Percentiles rank a stretch among this genome's conserved stretches.
phyloP scores from a whole-genome alignment of 2,329 filamentous ascomycete species.

The Phaeosphaeria sp. region DNA sequence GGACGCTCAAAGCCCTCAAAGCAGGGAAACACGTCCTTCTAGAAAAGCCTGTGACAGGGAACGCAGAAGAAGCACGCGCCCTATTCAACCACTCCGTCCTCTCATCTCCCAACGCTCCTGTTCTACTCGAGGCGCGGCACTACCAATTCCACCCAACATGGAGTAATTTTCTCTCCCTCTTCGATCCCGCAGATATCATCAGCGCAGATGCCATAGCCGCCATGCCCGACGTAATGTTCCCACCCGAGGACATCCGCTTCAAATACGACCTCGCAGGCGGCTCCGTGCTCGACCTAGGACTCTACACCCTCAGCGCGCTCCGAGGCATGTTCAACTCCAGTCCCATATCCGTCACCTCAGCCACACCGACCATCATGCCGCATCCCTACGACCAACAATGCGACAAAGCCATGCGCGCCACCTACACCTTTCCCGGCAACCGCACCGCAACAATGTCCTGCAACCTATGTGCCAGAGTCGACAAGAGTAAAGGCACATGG shows the following conservation, averaged over 20 bases:
- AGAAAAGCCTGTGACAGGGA: slow-evolving; percentile 56
- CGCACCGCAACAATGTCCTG: slow-evolving; percentile 18
- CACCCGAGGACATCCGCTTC: slow-evolving; percentile 48
- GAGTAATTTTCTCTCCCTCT: slow-evolving; percentile 44
- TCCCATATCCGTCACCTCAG: slow-evolving; percentile 31
- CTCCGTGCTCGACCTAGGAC: slow-evolving; percentile 49
- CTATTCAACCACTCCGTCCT: slow-evolving; percentile 45
- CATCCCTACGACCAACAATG: slow-evolving; percentile 19
- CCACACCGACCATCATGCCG: slow-evolving; percentile 14
- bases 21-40: slow-evolving; percentile 56
- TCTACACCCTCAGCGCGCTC: slow-evolving; percentile 44
- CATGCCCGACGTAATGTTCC: slow-evolving; percentile 32
- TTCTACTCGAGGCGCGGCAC: slow-evolving; percentile 54
- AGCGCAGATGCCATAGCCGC: slow-evolving; percentile 37
- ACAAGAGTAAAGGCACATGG: slow-evolving; percentile 3
- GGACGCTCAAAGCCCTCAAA: slow-evolving; percentile 50
- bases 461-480: slow-evolving; percentile 22
- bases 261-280: slow-evolving; percentile 49
- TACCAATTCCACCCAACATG: slow-evolving; percentile 55
- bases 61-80: slow-evolving; percentile 50
- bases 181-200: slow-evolving; percentile 44
- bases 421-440: slow-evolving; percentile 30
- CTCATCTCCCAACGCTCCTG: slow-evolving; percentile 46
- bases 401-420: slow-evolving; percentile 29
- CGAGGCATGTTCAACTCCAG: slow-evolving; percentile 33